Evolutionary conservation across 2,329 filamentous ascomycete species (phyloP).

Genomic region (Hirsutella thompsonii): DNA sequence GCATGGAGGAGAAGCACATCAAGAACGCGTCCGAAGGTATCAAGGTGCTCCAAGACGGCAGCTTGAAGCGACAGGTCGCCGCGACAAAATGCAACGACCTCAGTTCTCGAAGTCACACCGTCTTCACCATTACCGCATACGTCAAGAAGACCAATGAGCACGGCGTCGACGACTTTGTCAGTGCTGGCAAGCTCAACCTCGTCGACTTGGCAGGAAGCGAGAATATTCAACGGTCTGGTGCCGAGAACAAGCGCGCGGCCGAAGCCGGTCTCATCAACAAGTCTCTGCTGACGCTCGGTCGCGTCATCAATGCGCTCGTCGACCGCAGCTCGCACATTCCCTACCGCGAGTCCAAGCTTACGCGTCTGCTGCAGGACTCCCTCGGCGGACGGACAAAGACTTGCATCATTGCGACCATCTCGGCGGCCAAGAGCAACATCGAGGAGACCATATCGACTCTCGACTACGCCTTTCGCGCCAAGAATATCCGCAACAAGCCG

Average conservation of each 20-base stretch:
- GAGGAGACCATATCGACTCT: slow-evolving; percentile 97
- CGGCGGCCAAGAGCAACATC: slow-evolving; percentile 85
- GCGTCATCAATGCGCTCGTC: slow-evolving; percentile 94
- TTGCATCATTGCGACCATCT: slow-evolving; percentile 95
- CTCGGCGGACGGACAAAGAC: slow-evolving; percentile 92
- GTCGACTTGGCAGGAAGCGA: slow-evolving; percentile 96
- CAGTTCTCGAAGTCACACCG: slow-evolving; percentile 90
- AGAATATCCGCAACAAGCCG: slow-evolving; percentile 97
- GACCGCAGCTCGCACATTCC: slow-evolving; percentile 86
- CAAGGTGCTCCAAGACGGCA: slow-evolving; percentile 76
- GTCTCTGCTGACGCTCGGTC: slow-evolving; percentile 82
- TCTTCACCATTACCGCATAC: slow-evolving; percentile 91
- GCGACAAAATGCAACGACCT: slow-evolving; percentile 99
- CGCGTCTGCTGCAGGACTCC: slow-evolving; percentile 87
- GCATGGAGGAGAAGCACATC: slow-evolving; percentile 95
- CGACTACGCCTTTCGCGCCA: slow-evolving; percentile 94
- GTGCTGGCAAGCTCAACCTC: slow-evolving; percentile 85
- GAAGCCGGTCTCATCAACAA: slow-evolving; percentile 98
- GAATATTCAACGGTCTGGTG: slow-evolving; percentile 92
- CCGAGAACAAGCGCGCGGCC: slow-evolving; percentile 92
- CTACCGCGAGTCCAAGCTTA: slow-evolving; percentile 87
- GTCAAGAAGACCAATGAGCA: slow-evolving; percentile 70
- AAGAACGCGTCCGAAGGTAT: slow-evolving; percentile 76
- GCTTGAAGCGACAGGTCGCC: slow-evolving; percentile 91
- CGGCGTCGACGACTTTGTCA: slow-evolving; percentile 81